Evolutionary conservation across 2,329 filamentous ascomycete species (phyloP), one percentile per base, ranked within the genome.

Genomic region (Aureobasidium vineae): DNA sequence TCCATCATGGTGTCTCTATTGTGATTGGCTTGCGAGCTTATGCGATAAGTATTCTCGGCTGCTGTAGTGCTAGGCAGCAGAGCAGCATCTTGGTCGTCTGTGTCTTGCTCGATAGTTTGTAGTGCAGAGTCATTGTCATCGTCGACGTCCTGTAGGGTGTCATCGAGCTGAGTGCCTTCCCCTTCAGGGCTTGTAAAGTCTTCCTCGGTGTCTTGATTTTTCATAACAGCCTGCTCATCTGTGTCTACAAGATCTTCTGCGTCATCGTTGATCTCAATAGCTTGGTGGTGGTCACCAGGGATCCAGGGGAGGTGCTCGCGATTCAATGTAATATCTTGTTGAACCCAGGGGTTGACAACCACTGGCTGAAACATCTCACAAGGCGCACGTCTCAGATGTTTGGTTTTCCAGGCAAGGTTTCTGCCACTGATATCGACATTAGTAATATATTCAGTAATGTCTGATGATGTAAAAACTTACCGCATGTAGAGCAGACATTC

Each of bases 401-500:
- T 40, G 10, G 16, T 31, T 21, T 36, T 53, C 11, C 31, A 53
- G 4, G 19, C 28, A 21, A 53, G 50, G 6, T 36, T 53, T 36
- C 31, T 36, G 50, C 50, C 50, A 36, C 50, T 53, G 11, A 15
- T 13, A 6, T 13, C 8, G 7, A n/a, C 10, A 7, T 53, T n/a
- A 56, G 21, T 19, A 15, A 26, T 1, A 6, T 6, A n/a, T 26
- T 11, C 10, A 23, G 10, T 19, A 6, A 40, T 21, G 13, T 5
- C 19, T 28, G 38, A 21, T 13, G 16, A 31, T 26, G 7, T n/a
- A 15, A 31, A 36, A 11, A 60, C 56, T 36, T 36, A 60, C 56
- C 41, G 41, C 36, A 26, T 60, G 41, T 60, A 40, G 1, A 60
- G 56, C n/a, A 60, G 31, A 23, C 28, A 33, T 23, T 60, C 56